These are phyloP conservation scores for Nothophoma quercina DNA, from an alignment of 2,329 filamentous ascomycete genomes.

Conservation along the genomic window DNA sequence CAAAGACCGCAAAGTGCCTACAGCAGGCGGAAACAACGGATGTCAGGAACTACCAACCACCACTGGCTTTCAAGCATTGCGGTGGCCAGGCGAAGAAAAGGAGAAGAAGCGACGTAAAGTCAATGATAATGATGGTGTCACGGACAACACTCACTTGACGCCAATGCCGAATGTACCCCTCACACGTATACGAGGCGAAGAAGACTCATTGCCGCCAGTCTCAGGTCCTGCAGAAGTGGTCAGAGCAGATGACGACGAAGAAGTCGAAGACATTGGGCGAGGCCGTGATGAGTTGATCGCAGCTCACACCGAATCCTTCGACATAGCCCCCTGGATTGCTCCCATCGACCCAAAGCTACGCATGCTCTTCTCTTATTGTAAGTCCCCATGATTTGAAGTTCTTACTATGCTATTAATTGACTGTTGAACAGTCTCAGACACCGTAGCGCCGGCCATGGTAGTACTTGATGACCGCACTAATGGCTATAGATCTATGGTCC, in stretches of 20 bases:
- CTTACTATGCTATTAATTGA: too few species aligned
- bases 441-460: constrained; percentile 52
- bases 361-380: constrained; percentile 51
- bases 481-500: constrained; percentile 51
- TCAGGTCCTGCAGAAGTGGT: too few species aligned
- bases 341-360: constrained; percentile 39
- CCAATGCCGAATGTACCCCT: background rate
- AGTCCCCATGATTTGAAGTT: background rate
- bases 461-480: constrained; percentile 48
- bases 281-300: background rate
- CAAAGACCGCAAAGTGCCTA: constrained; percentile 26
- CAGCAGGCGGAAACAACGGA: constrained; percentile 1
- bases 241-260: background rate
- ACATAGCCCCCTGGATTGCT: constrained; percentile 30
- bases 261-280: constrained; percentile 5
- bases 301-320: constrained; percentile 15
- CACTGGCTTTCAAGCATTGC: background rate
- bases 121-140: background rate
- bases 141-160: background rate
- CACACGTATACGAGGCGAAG: background rate
- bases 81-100: constrained; percentile 8
- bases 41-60: background rate
- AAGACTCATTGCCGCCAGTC: too few species aligned
- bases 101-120: background rate
- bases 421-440: constrained; percentile 41